Evolutionary conservation across 495 filamentous ascomycete genomes (phyloP), one percentile per base, ranked within the genome.

Genomic region (Talaromyces ruber): DNA sequence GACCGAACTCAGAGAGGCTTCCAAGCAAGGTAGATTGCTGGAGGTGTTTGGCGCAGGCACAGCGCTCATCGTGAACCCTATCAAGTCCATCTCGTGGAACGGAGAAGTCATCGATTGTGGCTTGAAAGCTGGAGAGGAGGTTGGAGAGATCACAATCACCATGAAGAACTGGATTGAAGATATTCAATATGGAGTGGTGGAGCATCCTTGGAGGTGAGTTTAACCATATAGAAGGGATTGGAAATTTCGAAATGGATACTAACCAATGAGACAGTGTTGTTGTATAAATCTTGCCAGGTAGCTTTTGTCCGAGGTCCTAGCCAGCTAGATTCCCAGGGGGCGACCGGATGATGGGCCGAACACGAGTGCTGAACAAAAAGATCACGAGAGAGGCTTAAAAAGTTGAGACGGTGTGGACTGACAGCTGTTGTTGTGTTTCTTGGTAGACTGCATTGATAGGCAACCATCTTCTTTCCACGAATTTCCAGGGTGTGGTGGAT

Each of bases 101-200:
- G 88, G 85, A 28, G 68, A 82, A 65, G 63, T 86, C 61, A 82
- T 91, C 0, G 78, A 83, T 58, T 93, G 91, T 72, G 85, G 85
- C 11, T 70, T 90, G 62, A 74, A 66, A 52, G 82, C 86, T 54
- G 74, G 82, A 37, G 78, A 90, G 71, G 91, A 93, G 76, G 86
- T 84, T 0, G 90, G 92, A 29, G 84, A 87, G 65, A 76, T 93
- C 34, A 81, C 91, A 25, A 72, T 75, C 66, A 79, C 76, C 71
- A 86, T 94, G 84, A 92, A 90, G 82, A 74, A 79, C 59, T 96
- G 91, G 91, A 93, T 96, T 65, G 89, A 93, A 74, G 86, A 77
- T 39, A 85, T 88, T 60, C 89, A 93, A 74, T 93, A 94, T 71
- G 91, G 91, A 26, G 88, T 91, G 64, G 88, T 90, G 67, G 82